Conservation (phyloP, 164 flowering plant species). For the Taxillus chinensis region DNA sequence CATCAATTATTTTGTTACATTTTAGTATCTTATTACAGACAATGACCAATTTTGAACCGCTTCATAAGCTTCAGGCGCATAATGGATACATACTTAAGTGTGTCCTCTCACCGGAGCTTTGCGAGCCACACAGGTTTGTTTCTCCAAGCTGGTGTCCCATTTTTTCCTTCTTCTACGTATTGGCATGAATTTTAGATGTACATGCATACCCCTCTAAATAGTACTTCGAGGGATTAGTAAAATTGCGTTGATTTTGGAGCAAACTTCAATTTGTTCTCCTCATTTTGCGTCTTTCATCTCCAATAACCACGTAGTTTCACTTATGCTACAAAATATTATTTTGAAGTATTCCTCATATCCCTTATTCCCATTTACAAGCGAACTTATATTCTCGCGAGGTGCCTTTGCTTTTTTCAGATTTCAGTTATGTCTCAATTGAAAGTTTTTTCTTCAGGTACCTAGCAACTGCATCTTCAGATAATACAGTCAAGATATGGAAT, state of each 20-base stretch:
- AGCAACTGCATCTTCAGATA: constrained; percentile 93
- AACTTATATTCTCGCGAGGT: not conserved
- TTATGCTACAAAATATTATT: not conserved
- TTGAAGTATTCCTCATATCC: not conserved
- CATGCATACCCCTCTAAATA: too few relatives aligned
- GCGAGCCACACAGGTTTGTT: constrained; percentile 68
- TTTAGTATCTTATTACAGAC: constrained; percentile 42
- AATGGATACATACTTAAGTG: constrained; percentile 84
- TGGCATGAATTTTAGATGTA: too few relatives aligned
- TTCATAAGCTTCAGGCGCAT: constrained; percentile 90
- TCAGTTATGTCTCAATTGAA: constrained; percentile 1
- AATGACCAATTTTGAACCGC: constrained; percentile 94
- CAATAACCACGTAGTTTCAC: too few relatives aligned
- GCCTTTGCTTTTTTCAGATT: not conserved
- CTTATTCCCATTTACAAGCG: not conserved
- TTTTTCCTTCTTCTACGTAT: too few relatives aligned
- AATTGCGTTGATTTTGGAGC: too few relatives aligned
- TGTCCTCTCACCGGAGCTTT: constrained; percentile 80
- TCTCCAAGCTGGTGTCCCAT: not conserved
- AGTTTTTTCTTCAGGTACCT: constrained; percentile 45
- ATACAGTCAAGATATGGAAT: constrained; percentile 96
- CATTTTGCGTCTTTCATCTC: too few relatives aligned
- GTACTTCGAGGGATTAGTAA: too few relatives aligned
- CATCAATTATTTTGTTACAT: not conserved
- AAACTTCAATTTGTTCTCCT: too few relatives aligned